Evolutionary conservation across 2,329 filamentous ascomycete genomes (phyloP), one percentile per base, ranked within the genome.

Genomic region (Fusarium devonianum): DNA sequence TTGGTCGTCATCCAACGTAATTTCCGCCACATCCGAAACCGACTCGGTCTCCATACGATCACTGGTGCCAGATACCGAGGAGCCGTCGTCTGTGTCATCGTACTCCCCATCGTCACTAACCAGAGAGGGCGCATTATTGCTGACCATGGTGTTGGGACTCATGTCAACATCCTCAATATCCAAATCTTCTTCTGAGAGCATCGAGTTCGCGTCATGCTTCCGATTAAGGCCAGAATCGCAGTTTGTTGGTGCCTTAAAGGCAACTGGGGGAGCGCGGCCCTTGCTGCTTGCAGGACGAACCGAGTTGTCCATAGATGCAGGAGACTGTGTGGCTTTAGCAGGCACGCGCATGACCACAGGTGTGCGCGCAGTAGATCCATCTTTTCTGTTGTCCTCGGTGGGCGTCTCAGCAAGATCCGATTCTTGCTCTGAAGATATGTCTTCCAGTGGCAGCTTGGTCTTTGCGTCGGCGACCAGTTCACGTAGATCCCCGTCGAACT

Each of bases 61-160:
- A 46, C 78, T 82, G 43, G 75, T 74, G 18, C 84, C 84, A 4
- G 84, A 86, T 32, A 78, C 75, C 4, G 79, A 80, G 4, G 83
- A 87, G 34, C 78, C 80, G 50, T 84, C 83, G 47, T 88, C 84
- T 2, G 86, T 89, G 45, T 87, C 86, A 60, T 89, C 88, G 64
- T 88, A 90, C 67, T 91, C 88, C 62, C 88, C 87, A 66, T 91
- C 88, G 70, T 92, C 89, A 71, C 88, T 90, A 66, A 92, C 88
- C 37, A 92, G 78, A 62, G 87, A 91, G 16, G 89, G 89, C 7
- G 89, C 88, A 59, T 89, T 89, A 70, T 90, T 90, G 69, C 87
- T 88, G 39, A 86, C 78, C 33, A 86, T 73, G 0, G 86, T 88
- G 62, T 85, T 84, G 5, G 88, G 88, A 63, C 86, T 90, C 48